These are phyloP conservation scores for Chlorociboria aeruginascens DNA, from an alignment of 495 filamentous ascomycete species.

Conservation along the genomic window DNA sequence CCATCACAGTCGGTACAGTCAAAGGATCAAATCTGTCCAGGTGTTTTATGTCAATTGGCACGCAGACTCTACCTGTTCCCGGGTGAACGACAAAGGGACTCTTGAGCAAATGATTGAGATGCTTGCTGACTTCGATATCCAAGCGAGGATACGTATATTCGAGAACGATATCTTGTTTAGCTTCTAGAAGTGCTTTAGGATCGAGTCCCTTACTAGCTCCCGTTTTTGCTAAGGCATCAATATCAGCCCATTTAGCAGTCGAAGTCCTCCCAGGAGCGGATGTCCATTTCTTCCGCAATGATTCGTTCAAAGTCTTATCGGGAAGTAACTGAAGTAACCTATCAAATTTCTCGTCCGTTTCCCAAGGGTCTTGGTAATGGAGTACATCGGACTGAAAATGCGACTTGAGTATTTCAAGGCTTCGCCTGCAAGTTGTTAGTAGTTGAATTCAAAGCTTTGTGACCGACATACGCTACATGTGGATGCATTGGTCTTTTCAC, in stretches of 20 bases:
- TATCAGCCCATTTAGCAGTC: conserved; percentile 81
- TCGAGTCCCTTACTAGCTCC: conserved; percentile 55
- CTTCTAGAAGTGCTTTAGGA: conserved; percentile 57
- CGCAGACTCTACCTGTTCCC: conserved; percentile 85
- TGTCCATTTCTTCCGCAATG: conserved; percentile 82
- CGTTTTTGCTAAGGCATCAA: conserved; percentile 69
- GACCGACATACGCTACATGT: conserved; percentile 50
- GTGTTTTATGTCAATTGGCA: conserved; percentile 67
- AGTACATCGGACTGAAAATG: conserved; percentile 77
- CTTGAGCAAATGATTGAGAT: conserved; percentile 94
- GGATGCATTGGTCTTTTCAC: conserved; percentile 79
- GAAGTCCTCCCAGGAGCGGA: conserved; percentile 65
- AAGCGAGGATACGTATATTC: conserved; percentile 98
- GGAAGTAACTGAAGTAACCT: conserved; percentile 69
- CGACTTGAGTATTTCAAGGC: conserved; percentile 58
- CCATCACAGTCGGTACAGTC: conserved; percentile 72
- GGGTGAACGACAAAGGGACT: conserved; percentile 94
- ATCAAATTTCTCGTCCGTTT: conserved; percentile 48
- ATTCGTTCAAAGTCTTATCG: conserved; percentile 58
- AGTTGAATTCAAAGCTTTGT: neutral
- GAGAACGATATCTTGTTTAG: conserved; percentile 86
- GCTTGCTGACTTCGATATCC: conserved; percentile 92
- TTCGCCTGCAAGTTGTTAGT: conserved; percentile 41
- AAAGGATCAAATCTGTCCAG: conserved; percentile 79
- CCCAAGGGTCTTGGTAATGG: conserved; percentile 77